Evolutionary conservation across 306 rosid genomes (phyloP), one percentile per base, ranked within the genome.

Genomic region (Cyamopsis tetragonoloba): DNA sequence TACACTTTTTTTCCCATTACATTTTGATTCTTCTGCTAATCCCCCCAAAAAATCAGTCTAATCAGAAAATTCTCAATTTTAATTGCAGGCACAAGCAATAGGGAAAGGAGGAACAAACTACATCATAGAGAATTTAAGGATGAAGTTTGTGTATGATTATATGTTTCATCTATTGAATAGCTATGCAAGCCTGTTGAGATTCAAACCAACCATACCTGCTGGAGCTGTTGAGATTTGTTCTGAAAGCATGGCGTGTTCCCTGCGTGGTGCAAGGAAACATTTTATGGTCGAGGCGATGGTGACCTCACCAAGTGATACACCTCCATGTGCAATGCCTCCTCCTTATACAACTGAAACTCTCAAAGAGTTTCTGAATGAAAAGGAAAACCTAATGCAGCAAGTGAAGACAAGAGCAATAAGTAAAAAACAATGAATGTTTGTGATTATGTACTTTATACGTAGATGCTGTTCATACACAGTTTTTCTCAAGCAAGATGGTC

Each of bases 81-180:
- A 28, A 32, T 22, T 66, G 66, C 51, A 81, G 86, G 86, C 88
- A 66, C 38, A 74, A 2, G 49, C 14, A 0, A 77, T 83, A 53
- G 88, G 85, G 5, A 24, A 55, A 6, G 55, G 15, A 31, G 88
- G 77, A 57, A 71, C 72, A 0, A 26, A 67, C 12, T 84, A 39
- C 57, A 41, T 80, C 2, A 39, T 28, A 12, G 81, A 80, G 10
- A 63, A 84, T 23, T 47, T 84, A 11, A 80, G 38, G 38, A 80
- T 84, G 81, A 76, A 78, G 10, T 49, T 54, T 35, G 88, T 84
- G 44, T 84, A 84, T 60, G 88, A 84, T 57, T 84, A 77, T 48
- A 80, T 77, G 83, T 75, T 80, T 37, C 81, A 84, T 55, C 31
- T 71, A 6, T 37, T 84, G 12, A 66, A 11, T 11, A 54, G 30